These are phyloP conservation scores for Ophiostoma sp. DNA, from an alignment of 2,329 filamentous ascomycete genomes.

Conservation along the genomic window DNA sequence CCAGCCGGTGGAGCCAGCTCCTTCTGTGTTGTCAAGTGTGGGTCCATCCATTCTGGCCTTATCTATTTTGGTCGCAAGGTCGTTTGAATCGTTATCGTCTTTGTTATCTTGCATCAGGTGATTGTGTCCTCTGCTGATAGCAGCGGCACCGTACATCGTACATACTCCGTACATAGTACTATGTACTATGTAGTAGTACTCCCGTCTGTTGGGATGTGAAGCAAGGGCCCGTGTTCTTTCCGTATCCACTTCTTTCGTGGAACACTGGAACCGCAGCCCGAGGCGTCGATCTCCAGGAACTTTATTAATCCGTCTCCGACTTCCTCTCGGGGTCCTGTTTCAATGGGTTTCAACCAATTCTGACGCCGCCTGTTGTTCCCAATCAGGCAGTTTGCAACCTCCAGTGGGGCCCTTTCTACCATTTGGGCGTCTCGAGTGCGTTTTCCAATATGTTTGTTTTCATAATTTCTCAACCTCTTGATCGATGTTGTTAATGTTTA, in stretches of 20 bases:
- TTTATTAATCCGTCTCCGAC: neutral
- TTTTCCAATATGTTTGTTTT: neutral
- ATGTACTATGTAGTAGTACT: neutral
- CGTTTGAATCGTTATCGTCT: neutral
- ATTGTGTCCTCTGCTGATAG: too few species aligned
- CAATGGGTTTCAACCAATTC: neutral
- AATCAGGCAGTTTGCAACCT: conserved; percentile 6
- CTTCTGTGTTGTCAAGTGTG: neutral
- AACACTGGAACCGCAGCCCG: neutral
- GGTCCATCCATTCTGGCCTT: neutral
- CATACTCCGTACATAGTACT: too few species aligned
- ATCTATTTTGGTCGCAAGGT: neutral
- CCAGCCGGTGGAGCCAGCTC: neutral
- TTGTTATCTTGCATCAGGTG: conserved; percentile 3
- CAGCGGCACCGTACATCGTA: too few species aligned
- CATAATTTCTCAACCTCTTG: neutral
- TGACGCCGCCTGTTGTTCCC: conserved; percentile 6
- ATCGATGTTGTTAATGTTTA: neutral
- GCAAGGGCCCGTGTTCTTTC: conserved; percentile 12
- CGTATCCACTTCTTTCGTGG: neutral
- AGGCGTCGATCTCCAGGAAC: neutral
- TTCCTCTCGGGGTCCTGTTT: neutral
- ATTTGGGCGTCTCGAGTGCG: neutral
- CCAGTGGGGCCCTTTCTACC: neutral
- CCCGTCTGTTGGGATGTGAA: neutral